Evolutionary conservation across 2,329 filamentous ascomycete genomes (phyloP).

Genomic region (Verruconis gallopava): DNA sequence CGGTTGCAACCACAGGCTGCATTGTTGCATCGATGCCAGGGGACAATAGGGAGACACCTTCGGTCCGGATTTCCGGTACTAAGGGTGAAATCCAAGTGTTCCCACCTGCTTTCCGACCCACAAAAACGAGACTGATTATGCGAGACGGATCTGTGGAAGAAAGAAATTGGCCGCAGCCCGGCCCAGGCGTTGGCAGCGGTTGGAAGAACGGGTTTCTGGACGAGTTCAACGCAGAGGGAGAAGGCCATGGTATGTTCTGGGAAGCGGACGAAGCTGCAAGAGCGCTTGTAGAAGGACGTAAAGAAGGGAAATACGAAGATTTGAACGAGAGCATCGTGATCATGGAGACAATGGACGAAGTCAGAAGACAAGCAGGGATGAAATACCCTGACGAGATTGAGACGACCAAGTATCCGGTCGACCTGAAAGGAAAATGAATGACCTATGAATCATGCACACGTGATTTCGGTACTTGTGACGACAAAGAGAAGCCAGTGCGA

Average conservation of each 20-base stretch:
- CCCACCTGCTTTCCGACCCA: constrained; percentile 57
- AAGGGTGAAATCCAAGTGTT: constrained; percentile 72
- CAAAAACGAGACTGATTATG: constrained; percentile 21
- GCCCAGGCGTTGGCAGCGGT: constrained; percentile 32
- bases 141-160: constrained; percentile 34
- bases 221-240: constrained; percentile 34
- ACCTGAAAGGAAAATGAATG: constrained; percentile 6
- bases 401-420: constrained; percentile 19
- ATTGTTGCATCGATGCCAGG: constrained; percentile 51
- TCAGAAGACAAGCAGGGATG: constrained; percentile 48
- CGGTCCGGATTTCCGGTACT: constrained; percentile 68
- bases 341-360: constrained; percentile 70
- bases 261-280: constrained; percentile 69
- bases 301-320: constrained; percentile 50
- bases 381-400: constrained; percentile 55
- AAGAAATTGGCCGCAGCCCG: constrained; percentile 32
- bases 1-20: constrained; percentile 46
- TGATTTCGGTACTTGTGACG: too few species aligned
- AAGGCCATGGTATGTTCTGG: constrained; percentile 80
- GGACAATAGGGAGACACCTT: constrained; percentile 42
- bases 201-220: constrained; percentile 36
- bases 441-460: too few species aligned
- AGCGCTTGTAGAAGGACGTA: constrained; percentile 61
- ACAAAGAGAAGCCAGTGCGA: too few species aligned
- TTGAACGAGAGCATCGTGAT: constrained; percentile 70